A percentile compares a stretch with the other conserved stretches of the same genome.
phyloP scores from a whole-genome alignment of 1,284 basidiomycete genomes.

The Chalciporus sp. region DNA sequence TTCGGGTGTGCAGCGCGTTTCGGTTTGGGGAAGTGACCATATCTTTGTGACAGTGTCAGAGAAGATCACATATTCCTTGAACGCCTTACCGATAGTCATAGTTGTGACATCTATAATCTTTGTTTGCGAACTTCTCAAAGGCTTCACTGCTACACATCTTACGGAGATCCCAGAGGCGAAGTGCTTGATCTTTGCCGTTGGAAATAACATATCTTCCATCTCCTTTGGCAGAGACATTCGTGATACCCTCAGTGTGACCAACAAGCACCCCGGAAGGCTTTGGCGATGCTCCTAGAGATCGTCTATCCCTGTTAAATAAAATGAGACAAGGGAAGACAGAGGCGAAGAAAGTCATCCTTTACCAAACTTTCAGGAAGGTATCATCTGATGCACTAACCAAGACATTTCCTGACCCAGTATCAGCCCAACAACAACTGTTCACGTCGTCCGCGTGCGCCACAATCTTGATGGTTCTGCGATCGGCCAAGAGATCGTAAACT shows the following conservation, averaged over 20 bases:
- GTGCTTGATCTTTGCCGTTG: slow-evolving; percentile 97
- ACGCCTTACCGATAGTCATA: slow-evolving; percentile 80
- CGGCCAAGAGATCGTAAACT: slow-evolving; percentile 91
- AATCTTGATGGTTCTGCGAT: slow-evolving; percentile 82
- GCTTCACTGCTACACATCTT: slow-evolving; percentile 84
- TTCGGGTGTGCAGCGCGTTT: slow-evolving; percentile 73
- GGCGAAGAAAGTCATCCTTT: slow-evolving; percentile 21
- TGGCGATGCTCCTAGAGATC: slow-evolving; percentile 77
- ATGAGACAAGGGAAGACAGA: background rate
- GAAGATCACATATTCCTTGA: background rate
- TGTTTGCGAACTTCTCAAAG: slow-evolving; percentile 57
- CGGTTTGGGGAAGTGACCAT: slow-evolving; percentile 68
- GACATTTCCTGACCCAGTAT: slow-evolving; percentile 89
- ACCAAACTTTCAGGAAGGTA: slow-evolving; percentile 94
- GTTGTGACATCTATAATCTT: slow-evolving; percentile 59
- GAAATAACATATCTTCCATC: slow-evolving; percentile 95
- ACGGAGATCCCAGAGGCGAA: slow-evolving; percentile 93
- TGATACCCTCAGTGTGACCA: slow-evolving; percentile 95
- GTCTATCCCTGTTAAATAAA: slow-evolving; percentile 76
- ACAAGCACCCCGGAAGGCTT: slow-evolving; percentile 92
- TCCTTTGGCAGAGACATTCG: slow-evolving; percentile 84
- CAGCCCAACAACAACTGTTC: slow-evolving; percentile 96
- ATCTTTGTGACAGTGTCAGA: slow-evolving; percentile 41
- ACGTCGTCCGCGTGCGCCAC: slow-evolving; percentile 88
- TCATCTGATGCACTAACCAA: slow-evolving; percentile 95